phyloP scores from a whole-genome alignment of 1,139 yeast genomes.

The Lizanozyma gosingica region DNA sequence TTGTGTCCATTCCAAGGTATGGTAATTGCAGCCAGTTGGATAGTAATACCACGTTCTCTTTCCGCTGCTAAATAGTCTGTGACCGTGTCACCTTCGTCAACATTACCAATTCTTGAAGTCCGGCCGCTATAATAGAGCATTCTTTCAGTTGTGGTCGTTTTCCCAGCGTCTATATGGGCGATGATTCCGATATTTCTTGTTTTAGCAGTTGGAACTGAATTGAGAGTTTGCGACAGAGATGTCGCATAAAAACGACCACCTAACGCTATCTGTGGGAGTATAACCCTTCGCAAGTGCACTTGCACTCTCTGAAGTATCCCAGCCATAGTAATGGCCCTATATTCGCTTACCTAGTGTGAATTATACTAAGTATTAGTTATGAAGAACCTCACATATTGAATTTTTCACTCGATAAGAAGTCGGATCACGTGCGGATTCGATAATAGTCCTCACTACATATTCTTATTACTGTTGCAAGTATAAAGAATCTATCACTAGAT shows the following conservation, averaged over 20 bases:
- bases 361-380: too few species aligned
- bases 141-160: constrained; percentile 84
- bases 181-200: constrained; percentile 73
- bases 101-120: constrained; percentile 78
- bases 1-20: constrained; percentile 74
- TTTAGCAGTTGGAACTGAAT: constrained; percentile 19
- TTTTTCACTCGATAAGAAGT: too few species aligned
- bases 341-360: too few species aligned
- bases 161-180: constrained; percentile 88
- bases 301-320: too few species aligned
- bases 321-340: too few species aligned
- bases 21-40: constrained; percentile 93
- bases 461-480: too few species aligned
- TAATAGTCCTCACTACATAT: too few species aligned
- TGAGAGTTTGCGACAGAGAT: constrained; percentile 12
- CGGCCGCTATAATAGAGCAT: constrained; percentile 85
- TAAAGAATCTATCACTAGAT: too few species aligned
- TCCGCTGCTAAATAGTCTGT: constrained; percentile 91
- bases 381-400: too few species aligned
- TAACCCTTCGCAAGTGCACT: too few species aligned
- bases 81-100: constrained; percentile 94
- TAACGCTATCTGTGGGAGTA: too few species aligned
- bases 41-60: constrained; percentile 88
- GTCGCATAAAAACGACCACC: constrained; percentile 1
- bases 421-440: too few species aligned